These are phyloP conservation scores for Colletotrichum australisinense DNA, from an alignment of 2,329 filamentous ascomycete genomes.

Conservation along the genomic window DNA sequence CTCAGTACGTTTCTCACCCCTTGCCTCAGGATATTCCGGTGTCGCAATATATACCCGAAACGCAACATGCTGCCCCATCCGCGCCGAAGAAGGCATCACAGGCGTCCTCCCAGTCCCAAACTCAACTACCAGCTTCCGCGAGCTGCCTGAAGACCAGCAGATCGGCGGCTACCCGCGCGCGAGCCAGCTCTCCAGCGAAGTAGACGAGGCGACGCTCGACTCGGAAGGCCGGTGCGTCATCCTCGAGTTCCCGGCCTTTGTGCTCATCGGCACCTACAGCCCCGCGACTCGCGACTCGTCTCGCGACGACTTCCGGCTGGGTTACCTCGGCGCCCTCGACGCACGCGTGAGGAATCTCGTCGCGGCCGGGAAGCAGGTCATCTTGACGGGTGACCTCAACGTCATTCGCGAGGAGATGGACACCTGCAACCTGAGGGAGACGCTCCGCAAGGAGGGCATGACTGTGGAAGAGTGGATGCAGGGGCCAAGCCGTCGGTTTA, in stretches of 20 bases:
- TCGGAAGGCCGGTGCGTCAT: conserved; percentile 92
- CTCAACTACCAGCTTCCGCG: conserved; percentile 76
- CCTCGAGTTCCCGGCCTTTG: conserved; percentile 94
- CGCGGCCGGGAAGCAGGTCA: conserved; percentile 82
- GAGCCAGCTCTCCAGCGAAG: conserved; percentile 70
- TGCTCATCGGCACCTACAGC: conserved; percentile 91
- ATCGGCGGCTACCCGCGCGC: conserved; percentile 89
- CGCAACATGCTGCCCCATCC: conserved; percentile 84
- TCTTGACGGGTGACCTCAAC: conserved; percentile 91
- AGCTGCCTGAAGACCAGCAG: conserved; percentile 77
- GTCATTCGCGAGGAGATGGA: conserved; percentile 78
- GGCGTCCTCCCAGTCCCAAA: conserved; percentile 82
- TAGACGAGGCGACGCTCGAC: conserved; percentile 82
- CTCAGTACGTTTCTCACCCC: not conserved
- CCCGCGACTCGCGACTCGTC: conserved; percentile 89
- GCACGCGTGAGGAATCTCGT: conserved; percentile 86
- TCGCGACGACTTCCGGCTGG: conserved; percentile 83
- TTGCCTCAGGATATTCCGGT: conserved; percentile 84
- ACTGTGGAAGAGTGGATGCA: conserved; percentile 79
- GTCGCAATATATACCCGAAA: conserved; percentile 96
- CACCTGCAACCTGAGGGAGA: conserved; percentile 78
- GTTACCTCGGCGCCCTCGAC: conserved; percentile 84
- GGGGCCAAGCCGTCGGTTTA: conserved; percentile 77
- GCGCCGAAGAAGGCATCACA: conserved; percentile 93
- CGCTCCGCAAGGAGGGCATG: conserved; percentile 76